phyloP scores from a whole-genome alignment of 495 filamentous ascomycete species.

The Pyrenula massariospora region DNA sequence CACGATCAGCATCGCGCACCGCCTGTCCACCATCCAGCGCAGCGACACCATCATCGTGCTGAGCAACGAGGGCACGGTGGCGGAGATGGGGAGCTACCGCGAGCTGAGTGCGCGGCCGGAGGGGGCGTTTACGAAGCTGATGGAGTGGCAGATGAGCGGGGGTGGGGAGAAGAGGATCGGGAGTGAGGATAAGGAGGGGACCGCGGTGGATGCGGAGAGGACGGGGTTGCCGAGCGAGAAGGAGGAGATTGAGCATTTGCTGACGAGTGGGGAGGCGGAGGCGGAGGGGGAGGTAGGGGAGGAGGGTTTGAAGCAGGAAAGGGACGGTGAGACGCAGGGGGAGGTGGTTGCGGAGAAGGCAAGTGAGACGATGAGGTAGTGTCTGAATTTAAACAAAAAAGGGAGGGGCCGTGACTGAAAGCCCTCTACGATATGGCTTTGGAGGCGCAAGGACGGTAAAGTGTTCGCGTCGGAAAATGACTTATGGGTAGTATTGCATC shows the following conservation, averaged over 20 bases:
- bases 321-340: conserved; percentile 1
- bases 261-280: conserved; percentile 4
- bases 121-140: conserved; percentile 84
- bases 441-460: not conserved
- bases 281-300: conserved; percentile 3
- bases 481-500: not conserved
- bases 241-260: conserved; percentile 20
- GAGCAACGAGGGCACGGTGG: conserved; percentile 69
- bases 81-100: conserved; percentile 75
- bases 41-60: conserved; percentile 88
- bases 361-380: too few species aligned
- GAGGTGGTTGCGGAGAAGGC: not conserved
- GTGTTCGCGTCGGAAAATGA: not conserved
- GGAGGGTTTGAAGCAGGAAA: not conserved
- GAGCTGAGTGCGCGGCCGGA: conserved; percentile 57
- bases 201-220: conserved; percentile 6
- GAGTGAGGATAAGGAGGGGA: conserved; percentile 2
- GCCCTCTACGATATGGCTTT: too few species aligned
- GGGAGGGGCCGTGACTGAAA: too few species aligned
- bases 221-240: conserved; percentile 17
- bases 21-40: conserved; percentile 90
- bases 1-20: conserved; percentile 93
- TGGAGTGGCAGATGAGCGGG: conserved; percentile 98
- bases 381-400: too few species aligned
- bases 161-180: conserved; percentile 7